phyloP scores from a whole-genome alignment of 345 rosid species.

The Citrus trifoliata region DNA sequence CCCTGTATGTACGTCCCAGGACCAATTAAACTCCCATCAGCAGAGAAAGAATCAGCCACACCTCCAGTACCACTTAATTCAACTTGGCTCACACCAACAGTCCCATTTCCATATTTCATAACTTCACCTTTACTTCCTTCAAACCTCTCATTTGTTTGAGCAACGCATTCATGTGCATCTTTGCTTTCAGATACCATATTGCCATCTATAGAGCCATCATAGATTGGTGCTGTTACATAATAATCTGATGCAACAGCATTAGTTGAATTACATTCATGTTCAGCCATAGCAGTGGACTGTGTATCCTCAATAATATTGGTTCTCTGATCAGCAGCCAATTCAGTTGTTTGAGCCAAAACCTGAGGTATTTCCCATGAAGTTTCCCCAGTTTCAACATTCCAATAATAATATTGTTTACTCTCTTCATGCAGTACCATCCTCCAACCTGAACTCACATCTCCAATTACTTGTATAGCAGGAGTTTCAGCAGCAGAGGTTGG shows the following conservation, averaged over 20 bases:
- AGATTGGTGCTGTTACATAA: conserved; percentile 24
- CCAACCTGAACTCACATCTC: conserved; percentile 63
- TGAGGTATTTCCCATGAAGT: conserved; percentile 94
- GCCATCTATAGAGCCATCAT: conserved; percentile 19
- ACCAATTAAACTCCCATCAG: conserved; percentile 23
- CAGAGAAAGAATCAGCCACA: conserved; percentile 24
- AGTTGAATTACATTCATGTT: conserved; percentile 25
- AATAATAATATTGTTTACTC: conserved; percentile 82
- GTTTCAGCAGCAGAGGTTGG: conserved; percentile 35
- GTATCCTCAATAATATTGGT: conserved; percentile 28
- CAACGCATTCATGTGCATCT: conserved; percentile 17
- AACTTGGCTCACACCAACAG: conserved; percentile 23
- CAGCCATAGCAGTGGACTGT: conserved; percentile 27
- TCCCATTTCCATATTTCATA: conserved; percentile 20
- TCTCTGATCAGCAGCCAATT: conserved; percentile 22
- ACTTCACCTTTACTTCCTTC: conserved; percentile 34
- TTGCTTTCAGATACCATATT: conserved; percentile 26
- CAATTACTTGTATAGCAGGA: conserved; percentile 41
- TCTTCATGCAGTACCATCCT: conserved; percentile 89
- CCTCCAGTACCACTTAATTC: conserved; percentile 23
- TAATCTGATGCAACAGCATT: conserved; percentile 29
- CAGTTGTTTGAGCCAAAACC: conserved; percentile 40
- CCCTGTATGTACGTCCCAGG: conserved; percentile 16
- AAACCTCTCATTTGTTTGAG: conserved; percentile 21
- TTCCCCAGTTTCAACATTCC: conserved; percentile 95